phyloP scores from a whole-genome alignment of 2,329 filamentous ascomycete species.

The Colletotrichum liaoningense region DNA sequence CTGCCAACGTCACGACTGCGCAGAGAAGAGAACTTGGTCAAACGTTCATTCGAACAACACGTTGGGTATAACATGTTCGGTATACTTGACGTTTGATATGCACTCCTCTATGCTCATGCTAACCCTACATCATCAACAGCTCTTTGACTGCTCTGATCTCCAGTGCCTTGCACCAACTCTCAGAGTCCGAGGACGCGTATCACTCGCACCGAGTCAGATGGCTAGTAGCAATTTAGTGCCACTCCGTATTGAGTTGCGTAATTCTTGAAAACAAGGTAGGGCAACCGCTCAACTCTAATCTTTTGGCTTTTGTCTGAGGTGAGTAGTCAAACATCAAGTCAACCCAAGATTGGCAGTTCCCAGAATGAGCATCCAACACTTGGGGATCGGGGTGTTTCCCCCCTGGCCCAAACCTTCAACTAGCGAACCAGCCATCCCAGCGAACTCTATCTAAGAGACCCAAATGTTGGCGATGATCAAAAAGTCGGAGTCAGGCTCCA shows the following conservation, averaged over 20 bases:
- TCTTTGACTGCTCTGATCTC: background rate
- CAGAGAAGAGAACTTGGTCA: background rate
- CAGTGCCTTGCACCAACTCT: too few species aligned
- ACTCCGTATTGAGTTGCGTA: background rate
- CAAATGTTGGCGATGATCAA: background rate
- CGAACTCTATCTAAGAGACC: constrained; percentile 10
- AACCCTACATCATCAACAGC: background rate
- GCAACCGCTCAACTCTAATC: background rate
- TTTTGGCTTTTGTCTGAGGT: constrained; percentile 20
- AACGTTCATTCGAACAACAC: too few species aligned
- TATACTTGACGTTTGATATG: too few species aligned
- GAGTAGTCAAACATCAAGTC: background rate
- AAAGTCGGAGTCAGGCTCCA: background rate
- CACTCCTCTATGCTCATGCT: too few species aligned
- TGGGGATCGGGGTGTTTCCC: background rate
- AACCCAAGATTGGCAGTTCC: background rate
- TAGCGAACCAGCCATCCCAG: background rate
- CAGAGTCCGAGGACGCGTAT: background rate
- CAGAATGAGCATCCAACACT: constrained; percentile 3
- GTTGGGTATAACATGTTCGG: too few species aligned
- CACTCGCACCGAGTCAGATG: background rate
- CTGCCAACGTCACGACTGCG: background rate
- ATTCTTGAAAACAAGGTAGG: background rate
- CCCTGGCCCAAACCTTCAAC: background rate
- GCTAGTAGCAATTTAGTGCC: too few species aligned